These are phyloP conservation scores for Platanthera guangdongensis DNA, from an alignment of 106 monocot species.

Conservation along the genomic window DNA sequence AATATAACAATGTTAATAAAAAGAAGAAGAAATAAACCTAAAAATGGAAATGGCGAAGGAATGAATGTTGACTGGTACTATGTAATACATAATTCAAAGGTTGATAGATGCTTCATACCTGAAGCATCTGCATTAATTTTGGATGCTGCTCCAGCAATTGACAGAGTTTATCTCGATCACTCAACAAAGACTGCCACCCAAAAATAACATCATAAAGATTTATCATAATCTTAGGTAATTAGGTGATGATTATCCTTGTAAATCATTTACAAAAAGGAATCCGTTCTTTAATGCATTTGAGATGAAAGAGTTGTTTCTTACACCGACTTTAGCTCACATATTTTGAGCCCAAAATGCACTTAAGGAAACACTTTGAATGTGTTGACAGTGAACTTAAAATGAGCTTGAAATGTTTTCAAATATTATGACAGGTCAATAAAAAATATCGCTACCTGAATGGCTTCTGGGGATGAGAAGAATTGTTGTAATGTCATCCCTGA, in stretches of 20 bases:
- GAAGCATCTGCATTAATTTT: constrained; percentile 98
- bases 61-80: not conserved
- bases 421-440: not conserved
- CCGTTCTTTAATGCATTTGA: not conserved
- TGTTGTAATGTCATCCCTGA: constrained; percentile 65
- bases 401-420: not conserved
- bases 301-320: not conserved
- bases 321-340: not conserved
- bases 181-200: constrained; percentile 64
- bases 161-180: constrained; percentile 91
- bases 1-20: not conserved
- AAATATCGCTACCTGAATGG: constrained; percentile 68
- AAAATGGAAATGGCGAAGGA: not conserved
- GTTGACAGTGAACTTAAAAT: not conserved
- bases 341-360: not conserved
- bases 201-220: constrained; percentile 1
- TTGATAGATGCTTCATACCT: constrained; percentile 44
- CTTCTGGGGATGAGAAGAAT: constrained; percentile 88
- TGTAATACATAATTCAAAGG: not conserved
- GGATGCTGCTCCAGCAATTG: constrained; percentile 91
- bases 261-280: not conserved
- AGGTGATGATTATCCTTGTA: not conserved
- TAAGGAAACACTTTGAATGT: too few species aligned
- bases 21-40: not conserved
- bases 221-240: not conserved